phyloP scores from a whole-genome alignment of 2,329 filamentous ascomycete species.

The Teratosphaeriaceae sp. region DNA sequence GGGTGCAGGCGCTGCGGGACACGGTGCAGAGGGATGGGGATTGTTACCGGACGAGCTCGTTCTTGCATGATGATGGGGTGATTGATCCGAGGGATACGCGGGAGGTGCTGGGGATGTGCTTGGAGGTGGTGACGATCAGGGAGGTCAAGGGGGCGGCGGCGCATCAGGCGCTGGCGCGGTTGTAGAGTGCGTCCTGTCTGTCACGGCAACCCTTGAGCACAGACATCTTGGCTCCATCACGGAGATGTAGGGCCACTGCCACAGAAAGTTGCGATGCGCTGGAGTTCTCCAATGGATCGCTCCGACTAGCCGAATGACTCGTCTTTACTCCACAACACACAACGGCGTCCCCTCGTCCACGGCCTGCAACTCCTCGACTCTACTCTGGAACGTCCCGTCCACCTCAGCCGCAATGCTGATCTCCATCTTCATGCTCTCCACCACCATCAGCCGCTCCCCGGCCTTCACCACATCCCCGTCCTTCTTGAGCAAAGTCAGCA shows the following conservation, averaged over 20 bases:
- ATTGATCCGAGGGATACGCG: neutral
- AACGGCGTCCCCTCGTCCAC: neutral
- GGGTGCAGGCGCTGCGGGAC: neutral
- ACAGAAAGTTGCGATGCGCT: no score
- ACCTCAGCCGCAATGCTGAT: neutral
- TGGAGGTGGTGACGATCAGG: neutral
- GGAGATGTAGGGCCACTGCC: no score
- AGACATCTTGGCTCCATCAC: no score
- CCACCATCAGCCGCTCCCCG: neutral
- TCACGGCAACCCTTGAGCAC: no score
- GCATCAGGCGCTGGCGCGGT: neutral
- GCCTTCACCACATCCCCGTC: neutral
- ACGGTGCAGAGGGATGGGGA: slow-evolving; percentile 2
- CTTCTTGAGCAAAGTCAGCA: neutral
- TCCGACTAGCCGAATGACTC: no score
- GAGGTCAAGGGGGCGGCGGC: neutral
- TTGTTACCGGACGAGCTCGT: slow-evolving; percentile 2
- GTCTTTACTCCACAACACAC: neutral
- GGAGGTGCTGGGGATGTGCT: neutral
- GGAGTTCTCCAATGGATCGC: no score
- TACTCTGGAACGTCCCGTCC: neutral
- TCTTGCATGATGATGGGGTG: slow-evolving; percentile 2
- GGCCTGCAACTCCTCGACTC: neutral
- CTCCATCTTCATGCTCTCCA: neutral
- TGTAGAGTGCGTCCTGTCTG: no score